A percentile compares a stretch with the other conserved stretches of the same genome.
Evolutionary conservation across 495 filamentous ascomycete genomes (phyloP).

Genomic region (Astrothelium subdiscretum): DNA sequence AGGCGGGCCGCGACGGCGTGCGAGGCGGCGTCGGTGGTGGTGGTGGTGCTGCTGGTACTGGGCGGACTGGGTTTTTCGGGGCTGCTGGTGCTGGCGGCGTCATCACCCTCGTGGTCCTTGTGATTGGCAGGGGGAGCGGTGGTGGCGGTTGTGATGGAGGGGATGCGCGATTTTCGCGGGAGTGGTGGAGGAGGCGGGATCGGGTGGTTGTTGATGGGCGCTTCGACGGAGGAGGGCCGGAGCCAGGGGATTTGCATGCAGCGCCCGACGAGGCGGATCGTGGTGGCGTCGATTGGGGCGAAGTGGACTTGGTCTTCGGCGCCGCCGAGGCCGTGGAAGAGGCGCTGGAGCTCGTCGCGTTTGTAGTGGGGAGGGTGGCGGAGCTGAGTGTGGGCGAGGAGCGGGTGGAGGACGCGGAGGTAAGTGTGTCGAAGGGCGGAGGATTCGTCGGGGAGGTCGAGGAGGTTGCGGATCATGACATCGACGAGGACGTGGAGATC

Average conservation of each 20-base stretch:
- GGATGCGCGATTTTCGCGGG: background rate
- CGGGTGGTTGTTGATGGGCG: background rate
- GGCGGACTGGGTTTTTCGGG: background rate
- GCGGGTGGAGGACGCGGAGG: constrained; percentile 82
- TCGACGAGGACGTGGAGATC: constrained; percentile 90
- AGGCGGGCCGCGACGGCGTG: background rate
- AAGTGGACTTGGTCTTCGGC: constrained; percentile 47
- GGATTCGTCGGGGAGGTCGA: constrained; percentile 50
- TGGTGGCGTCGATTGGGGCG: constrained; percentile 82
- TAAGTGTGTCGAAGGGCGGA: constrained; percentile 85
- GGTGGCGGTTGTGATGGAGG: background rate
- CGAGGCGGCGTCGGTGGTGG: background rate
- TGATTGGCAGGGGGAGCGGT: background rate
- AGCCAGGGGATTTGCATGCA: constrained; percentile 82
- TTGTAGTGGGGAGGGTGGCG: constrained; percentile 76
- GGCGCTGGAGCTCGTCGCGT: constrained; percentile 63
- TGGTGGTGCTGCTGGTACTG: background rate
- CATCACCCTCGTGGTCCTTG: background rate
- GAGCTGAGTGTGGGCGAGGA: constrained; percentile 84
- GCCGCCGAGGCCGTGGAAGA: constrained; percentile 55
- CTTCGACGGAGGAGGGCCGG: constrained; percentile 8
- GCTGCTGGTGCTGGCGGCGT: background rate
- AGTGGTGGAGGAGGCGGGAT: background rate
- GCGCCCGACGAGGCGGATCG: constrained; percentile 66
- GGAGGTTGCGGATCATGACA: constrained; percentile 88